Evolutionary conservation across 2,329 filamentous ascomycete species (phyloP), one percentile per base, ranked within the genome.

Genomic region (Chrysosporium keratinophilum): DNA sequence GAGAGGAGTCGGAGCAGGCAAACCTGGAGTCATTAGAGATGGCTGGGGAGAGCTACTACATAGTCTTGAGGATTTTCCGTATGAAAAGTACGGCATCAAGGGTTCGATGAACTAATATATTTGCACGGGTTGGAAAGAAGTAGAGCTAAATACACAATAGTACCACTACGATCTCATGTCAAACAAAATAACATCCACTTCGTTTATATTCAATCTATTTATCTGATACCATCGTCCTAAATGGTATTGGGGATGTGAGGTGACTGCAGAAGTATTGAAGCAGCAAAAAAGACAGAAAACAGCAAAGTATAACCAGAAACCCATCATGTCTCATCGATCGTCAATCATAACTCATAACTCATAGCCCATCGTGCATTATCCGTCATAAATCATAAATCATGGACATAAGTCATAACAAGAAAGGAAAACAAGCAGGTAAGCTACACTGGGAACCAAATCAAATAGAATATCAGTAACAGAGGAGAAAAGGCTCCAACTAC

Each of bases 11-110:
- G 68, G 67, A 54, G 70, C 68, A 2, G 78, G 78, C 0, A 66
- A 66, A 46, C 74, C 76, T 2, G 80, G 82, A 0, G 68, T 76
- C 64, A 65, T 82, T 47, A 75, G 75, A 28, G 82, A 85, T 71
- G 81, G 81, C 1, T 83, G 77, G 76, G 81, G 69, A 0, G 73
- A 75, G 59, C 61, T 80, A 55, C 63, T 81, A 56, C 54, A 63
- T 19, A 78, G 71, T 1, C 63, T 85, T 63, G 80, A 78, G 59
- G 66, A 74, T 2, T 85, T 85, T 57, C 78, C 80, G 5, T 84
- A 81, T 61, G 70, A 71, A 52, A 72, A 69, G 45, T 85, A 80
- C 67, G 79, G 80, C 0, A 83, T 85, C 61, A 60, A 58, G 33
- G 54, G 64, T 15, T 34, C 31, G 5, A n/a, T 10, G 9, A 41